phyloP scores from a whole-genome alignment of 2,329 filamentous ascomycete genomes.

The Aspergillus sp. region DNA sequence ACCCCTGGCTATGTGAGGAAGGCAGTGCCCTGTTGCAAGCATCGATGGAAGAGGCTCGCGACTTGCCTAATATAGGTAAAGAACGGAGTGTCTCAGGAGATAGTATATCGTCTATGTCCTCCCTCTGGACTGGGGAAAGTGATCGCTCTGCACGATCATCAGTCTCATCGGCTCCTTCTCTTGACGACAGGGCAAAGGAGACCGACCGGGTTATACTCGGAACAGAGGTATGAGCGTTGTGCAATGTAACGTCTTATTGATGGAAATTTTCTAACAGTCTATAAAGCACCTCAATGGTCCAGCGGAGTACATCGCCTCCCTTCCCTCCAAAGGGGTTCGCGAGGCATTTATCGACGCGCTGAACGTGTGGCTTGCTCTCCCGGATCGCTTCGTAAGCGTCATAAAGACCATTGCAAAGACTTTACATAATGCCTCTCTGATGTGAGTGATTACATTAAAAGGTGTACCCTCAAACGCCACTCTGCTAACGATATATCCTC shows the following conservation, averaged over 20 bases:
- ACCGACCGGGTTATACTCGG: background rate
- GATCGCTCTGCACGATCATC: background rate
- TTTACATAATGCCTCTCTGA: constrained; percentile 44
- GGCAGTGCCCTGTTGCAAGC: constrained; percentile 1
- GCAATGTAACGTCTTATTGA: background rate
- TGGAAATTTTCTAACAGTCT: background rate
- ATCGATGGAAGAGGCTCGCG: background rate
- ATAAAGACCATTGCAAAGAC: constrained; percentile 40
- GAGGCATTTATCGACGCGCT: constrained; percentile 41
- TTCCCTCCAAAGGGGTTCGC: constrained; percentile 43
- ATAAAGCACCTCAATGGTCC: constrained; percentile 7
- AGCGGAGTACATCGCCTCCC: constrained; percentile 32
- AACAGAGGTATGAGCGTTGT: background rate
- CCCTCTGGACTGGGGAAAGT: background rate
- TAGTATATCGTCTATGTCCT: constrained; percentile 2
- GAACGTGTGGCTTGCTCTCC: constrained; percentile 41
- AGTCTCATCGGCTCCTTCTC: background rate
- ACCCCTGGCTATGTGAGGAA: constrained; percentile 12
- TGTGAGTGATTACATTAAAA: constrained; percentile 22
- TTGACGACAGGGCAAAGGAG: background rate
- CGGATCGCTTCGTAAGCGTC: constrained; percentile 32
- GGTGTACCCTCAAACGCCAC: background rate
- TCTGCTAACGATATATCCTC: background rate
- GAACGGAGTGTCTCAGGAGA: background rate
- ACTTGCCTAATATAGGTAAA: background rate